Evolutionary conservation across 805 yeast genomes (phyloP), one percentile per base, ranked within the genome.

Genomic region (Diddensiella transvaalensis): DNA sequence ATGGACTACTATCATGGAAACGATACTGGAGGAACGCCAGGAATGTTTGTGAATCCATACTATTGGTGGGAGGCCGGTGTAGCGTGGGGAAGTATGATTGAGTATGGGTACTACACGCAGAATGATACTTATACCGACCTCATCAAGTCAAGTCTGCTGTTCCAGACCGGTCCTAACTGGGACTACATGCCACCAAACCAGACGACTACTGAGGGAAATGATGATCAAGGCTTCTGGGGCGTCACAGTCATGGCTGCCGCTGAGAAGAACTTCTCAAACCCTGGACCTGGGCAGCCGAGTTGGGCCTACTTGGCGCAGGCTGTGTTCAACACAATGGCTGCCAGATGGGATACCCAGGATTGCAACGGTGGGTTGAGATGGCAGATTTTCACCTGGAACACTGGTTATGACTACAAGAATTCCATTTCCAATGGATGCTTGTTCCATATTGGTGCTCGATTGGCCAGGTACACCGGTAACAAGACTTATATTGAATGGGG

Each of bases 21-120:
- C 22, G 69, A 75, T 26, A 64, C 70, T 38, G 95, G 93, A 29
- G 83, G 85, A 36, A 73, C 85, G 17, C 71, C 84, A 13, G 95
- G 95, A 26, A 74, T 79, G 83, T 83, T 86, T 64, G 70, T 77
- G 10, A 56, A 66, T 55, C 95, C 95, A 2, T 86, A 86, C 73
- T 86, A 85, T 70, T 86, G 95, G 95, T 86, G 95, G 95, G 86
- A 85, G 67, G 89, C 93, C 24, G 95, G 95, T 57, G 93, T 86
- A 48, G 88, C 85, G 0, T 75, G 68, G 68, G 65, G 65, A 22
- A 47, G 62, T 23, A 43, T 89, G 93, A 89, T 91, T 33, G 96
- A 88, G 65, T 85, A 82, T 61, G 77, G 86, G 72, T 80, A 69
- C 57, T 77, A 79, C 58, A 84, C 91, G 65, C 85, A 75, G 59